These are phyloP conservation scores for Gracilariopsis chorda DNA, from an alignment of 23 red algal species.

Conservation along the genomic window DNA sequence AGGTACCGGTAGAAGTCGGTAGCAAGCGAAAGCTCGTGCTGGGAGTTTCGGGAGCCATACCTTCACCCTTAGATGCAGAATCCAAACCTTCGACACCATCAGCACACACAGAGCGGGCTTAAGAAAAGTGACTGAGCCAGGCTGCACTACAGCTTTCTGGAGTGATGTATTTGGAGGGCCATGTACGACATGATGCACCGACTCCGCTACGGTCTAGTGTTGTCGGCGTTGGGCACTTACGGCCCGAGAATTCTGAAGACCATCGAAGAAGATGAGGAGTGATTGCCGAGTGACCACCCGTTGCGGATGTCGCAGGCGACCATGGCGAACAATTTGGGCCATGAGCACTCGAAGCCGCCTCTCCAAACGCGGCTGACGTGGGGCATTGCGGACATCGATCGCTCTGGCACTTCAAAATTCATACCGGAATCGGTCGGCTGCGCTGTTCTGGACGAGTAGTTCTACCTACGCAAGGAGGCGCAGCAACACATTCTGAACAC, in stretches of 20 bases:
- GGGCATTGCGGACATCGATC: constrained; percentile 61
- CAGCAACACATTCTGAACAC: too few relatives aligned
- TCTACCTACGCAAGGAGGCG: too few relatives aligned
- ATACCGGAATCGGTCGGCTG: constrained; percentile 10
- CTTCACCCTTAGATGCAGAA: constrained; percentile 66
- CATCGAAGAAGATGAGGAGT: constrained; percentile 50
- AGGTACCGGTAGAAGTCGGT: too few relatives aligned
- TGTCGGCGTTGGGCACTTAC: constrained; percentile 29
- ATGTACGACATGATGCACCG: constrained; percentile 22
- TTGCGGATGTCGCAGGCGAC: not conserved
- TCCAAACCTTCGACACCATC: constrained; percentile 67
- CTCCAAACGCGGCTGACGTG: constrained; percentile 13
- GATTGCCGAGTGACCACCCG: constrained; percentile 24
- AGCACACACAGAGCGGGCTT: constrained; percentile 59
- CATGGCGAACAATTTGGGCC: constrained; percentile 6
- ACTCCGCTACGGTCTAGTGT: constrained; percentile 35
- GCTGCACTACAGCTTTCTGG: constrained; percentile 34
- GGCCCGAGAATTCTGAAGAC: constrained; percentile 44
- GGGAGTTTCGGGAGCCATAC: constrained; percentile 73
- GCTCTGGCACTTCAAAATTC: constrained; percentile 42
- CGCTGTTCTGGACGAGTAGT: constrained; percentile 15
- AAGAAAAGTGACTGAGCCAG: not conserved
- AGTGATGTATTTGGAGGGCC: constrained; percentile 44
- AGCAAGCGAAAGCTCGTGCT: too few relatives aligned
- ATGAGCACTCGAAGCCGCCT: not conserved